Evolutionary conservation across 2,329 filamentous ascomycete genomes (phyloP).

Genomic region (Botryotinia globosa): DNA sequence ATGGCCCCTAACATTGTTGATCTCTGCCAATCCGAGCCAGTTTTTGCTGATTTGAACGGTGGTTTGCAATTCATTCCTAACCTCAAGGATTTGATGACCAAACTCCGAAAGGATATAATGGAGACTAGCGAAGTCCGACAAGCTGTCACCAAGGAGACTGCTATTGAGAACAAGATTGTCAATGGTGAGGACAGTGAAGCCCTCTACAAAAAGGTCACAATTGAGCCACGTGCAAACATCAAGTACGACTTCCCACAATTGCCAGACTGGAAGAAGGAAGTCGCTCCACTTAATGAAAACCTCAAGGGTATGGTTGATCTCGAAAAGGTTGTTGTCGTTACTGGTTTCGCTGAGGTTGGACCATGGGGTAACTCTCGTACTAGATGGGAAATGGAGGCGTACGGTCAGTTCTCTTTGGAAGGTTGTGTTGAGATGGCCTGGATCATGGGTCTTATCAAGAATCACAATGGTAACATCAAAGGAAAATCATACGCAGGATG

Average conservation of each 20-base stretch:
- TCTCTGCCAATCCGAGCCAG: constrained; percentile 90
- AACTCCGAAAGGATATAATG: constrained; percentile 89
- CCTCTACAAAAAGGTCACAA: constrained; percentile 89
- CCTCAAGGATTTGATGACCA: constrained; percentile 90
- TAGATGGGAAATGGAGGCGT: constrained; percentile 98
- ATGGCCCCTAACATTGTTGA: constrained; percentile 95
- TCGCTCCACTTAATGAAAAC: constrained; percentile 81
- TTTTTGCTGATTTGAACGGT: constrained; percentile 96
- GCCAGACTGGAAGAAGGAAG: constrained; percentile 86
- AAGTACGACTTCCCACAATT: constrained; percentile 93
- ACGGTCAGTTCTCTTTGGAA: constrained; percentile 94
- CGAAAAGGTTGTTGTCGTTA: constrained; percentile 96
- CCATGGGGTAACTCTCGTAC: constrained; percentile 99
- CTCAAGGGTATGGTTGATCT: constrained; percentile 98
- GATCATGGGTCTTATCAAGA: constrained; percentile 99
- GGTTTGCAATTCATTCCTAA: constrained; percentile 97
- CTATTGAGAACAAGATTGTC: constrained; percentile 95
- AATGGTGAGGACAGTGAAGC: constrained; percentile 91
- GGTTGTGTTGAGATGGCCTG: constrained; percentile 99
- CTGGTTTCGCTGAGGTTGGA: constrained; percentile 92
- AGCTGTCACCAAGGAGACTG: constrained; percentile 91
- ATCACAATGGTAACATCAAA: constrained; percentile 94
- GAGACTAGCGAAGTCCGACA: constrained; percentile 91
- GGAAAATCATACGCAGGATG: constrained; percentile 95
- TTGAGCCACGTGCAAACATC: constrained; percentile 94